These are phyloP conservation scores for Ilex asprella DNA, from an alignment of 257 asterid species.

Conservation along the genomic window DNA sequence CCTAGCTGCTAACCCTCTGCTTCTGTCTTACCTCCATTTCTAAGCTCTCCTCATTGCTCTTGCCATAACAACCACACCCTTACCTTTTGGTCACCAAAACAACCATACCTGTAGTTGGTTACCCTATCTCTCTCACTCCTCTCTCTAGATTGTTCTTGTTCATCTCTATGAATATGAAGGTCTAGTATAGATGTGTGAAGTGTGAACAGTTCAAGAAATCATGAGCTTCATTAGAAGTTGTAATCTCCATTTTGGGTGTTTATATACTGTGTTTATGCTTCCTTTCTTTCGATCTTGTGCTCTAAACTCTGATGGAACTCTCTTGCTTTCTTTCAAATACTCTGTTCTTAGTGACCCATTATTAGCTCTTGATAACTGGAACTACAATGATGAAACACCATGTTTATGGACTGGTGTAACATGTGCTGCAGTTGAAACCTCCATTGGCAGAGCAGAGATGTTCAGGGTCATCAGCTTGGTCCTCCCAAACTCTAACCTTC, in stretches of 20 bases:
- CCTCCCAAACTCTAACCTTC: conserved; percentile 52
- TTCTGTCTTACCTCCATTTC: neutral
- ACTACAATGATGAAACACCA: conserved; percentile 63
- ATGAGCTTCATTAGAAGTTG: conserved; percentile 19
- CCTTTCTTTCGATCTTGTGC: conserved; percentile 36
- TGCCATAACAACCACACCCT: conserved; percentile 4
- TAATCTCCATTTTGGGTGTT: conserved; percentile 9
- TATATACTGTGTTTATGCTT: conserved; percentile 21
- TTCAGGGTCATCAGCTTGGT: conserved; percentile 38
- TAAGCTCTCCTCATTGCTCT: conserved; percentile 7
- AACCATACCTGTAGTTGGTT: conserved; percentile 42
- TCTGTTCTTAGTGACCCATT: conserved; percentile 67
- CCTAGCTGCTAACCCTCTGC: conserved; percentile 14
- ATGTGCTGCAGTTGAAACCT: conserved; percentile 35
- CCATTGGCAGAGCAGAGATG: conserved; percentile 21
- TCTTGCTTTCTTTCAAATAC: conserved; percentile 82
- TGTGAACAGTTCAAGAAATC: conserved; percentile 21
- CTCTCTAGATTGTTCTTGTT: conserved; percentile 1
- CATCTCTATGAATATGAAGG: conserved; percentile 21
- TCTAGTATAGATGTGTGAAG: conserved; percentile 15
- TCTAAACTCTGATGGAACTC: conserved; percentile 75
- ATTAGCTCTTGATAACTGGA: conserved; percentile 76
- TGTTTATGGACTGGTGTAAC: conserved; percentile 76
- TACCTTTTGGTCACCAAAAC: conserved; percentile 64
- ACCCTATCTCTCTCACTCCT: conserved; percentile 29